Percentiles rank a stretch among this genome's conserved stretches.
These are phyloP conservation scores for Monosporozyma unispora DNA, from an alignment of 805 yeast species.

Conservation along the genomic window DNA sequence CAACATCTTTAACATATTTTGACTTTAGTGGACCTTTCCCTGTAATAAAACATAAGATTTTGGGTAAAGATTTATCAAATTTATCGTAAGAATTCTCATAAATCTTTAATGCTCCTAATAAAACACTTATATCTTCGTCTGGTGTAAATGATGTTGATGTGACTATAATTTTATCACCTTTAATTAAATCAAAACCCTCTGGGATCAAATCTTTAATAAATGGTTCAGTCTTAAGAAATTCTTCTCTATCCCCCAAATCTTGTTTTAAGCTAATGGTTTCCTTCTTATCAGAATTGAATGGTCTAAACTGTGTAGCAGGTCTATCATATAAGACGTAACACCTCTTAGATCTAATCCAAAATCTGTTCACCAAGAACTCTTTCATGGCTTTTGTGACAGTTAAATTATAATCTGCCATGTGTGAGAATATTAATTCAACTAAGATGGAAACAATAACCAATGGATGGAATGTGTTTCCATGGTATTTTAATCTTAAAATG, in stretches of 20 bases:
- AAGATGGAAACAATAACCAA: slow-evolving; percentile 48
- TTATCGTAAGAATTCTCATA: slow-evolving; percentile 38
- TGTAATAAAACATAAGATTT: slow-evolving; percentile 69
- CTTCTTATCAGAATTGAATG: slow-evolving; percentile 27
- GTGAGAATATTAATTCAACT: slow-evolving; percentile 59
- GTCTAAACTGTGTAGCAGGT: slow-evolving; percentile 62
- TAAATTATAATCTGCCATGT: slow-evolving; percentile 59
- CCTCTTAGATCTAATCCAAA: slow-evolving; percentile 40
- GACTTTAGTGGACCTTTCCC: slow-evolving; percentile 86
- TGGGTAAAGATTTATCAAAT: slow-evolving; percentile 32
- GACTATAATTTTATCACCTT: slow-evolving; percentile 55
- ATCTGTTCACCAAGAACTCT: slow-evolving; percentile 44
- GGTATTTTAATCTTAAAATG: slow-evolving; percentile 59
- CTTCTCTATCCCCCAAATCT: slow-evolving; percentile 5
- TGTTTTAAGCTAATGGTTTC: not conserved
- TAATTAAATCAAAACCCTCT: slow-evolving; percentile 26
- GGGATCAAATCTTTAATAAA: slow-evolving; percentile 32
- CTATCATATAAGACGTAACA: slow-evolving; percentile 74
- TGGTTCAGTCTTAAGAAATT: slow-evolving; percentile 12
- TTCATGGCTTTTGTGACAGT: slow-evolving; percentile 78
- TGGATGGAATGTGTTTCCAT: slow-evolving; percentile 42
- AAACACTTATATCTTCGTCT: slow-evolving; percentile 75
- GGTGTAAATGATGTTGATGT: slow-evolving; percentile 93
- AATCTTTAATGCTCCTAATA: slow-evolving; percentile 56
- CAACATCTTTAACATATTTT: slow-evolving; percentile 41